A percentile compares a stretch with the other conserved stretches of the same genome.
Evolutionary conservation across 139 green algal species (phyloP).

Genomic region (Prasinococcaceae sp.): DNA sequence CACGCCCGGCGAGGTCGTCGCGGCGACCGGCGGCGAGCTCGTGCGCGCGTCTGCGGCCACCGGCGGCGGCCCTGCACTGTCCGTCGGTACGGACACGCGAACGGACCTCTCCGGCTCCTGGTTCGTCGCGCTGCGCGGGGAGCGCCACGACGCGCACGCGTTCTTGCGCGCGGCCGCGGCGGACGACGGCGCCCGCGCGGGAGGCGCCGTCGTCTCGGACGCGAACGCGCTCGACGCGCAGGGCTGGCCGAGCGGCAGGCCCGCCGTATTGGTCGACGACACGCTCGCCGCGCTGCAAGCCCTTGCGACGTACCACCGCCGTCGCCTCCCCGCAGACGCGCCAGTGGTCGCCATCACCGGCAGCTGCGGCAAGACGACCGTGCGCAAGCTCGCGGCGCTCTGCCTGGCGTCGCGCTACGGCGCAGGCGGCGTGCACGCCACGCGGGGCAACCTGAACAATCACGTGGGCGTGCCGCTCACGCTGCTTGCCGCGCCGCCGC

Average conservation of each 20-base stretch:
- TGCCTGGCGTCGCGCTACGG: slow-evolving; percentile 1
- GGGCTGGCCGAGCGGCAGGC: not conserved
- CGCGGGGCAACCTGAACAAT: slow-evolving; percentile 35
- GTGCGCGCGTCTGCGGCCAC: not conserved
- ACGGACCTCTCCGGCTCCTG: not conserved
- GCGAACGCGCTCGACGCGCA: not conserved
- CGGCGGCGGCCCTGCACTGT: too few relatives aligned
- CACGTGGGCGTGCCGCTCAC: slow-evolving; percentile 30
- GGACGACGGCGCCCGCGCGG: too few relatives aligned
- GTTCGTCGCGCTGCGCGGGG: slow-evolving; percentile 11
- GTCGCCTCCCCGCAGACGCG: not conserved
- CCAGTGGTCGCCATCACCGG: slow-evolving; percentile 15
- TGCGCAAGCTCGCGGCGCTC: slow-evolving; percentile 4
- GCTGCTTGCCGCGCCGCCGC: slow-evolving; percentile 8
- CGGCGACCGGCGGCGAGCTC: not conserved
- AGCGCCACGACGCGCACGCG: slow-evolving; percentile 7
- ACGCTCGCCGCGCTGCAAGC: slow-evolving; percentile 20
- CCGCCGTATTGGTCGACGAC: slow-evolving; percentile 7
- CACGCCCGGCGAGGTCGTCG: not conserved
- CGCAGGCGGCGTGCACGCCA: slow-evolving; percentile 13
- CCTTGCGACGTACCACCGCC: slow-evolving; percentile 9
- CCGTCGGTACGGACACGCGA: slow-evolving; percentile 10
- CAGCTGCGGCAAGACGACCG: slow-evolving; percentile 29
- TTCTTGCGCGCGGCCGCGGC: too few relatives aligned
- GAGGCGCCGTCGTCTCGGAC: too few relatives aligned